phyloP scores from a whole-genome alignment of 108 stramenopile species.

The Discostella pseudostelligera region DNA sequence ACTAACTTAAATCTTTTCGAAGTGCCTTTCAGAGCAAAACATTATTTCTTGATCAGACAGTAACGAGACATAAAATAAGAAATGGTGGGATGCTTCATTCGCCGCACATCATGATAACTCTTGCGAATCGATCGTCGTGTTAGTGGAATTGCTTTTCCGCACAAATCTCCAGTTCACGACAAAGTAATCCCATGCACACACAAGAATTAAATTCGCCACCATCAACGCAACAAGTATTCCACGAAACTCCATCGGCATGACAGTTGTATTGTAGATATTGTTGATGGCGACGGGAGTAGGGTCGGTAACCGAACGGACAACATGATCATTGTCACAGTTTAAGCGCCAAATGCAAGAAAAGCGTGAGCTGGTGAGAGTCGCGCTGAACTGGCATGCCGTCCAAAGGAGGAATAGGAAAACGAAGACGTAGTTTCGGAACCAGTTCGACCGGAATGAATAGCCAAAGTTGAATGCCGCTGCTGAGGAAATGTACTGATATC shows the following conservation, averaged over 20 bases:
- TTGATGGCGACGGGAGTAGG: constrained; percentile 38
- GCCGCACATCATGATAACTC: no score
- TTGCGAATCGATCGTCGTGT: no score
- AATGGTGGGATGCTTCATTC: no score
- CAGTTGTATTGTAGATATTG: constrained; percentile 62
- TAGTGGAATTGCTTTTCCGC: no score
- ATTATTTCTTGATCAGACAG: no score
- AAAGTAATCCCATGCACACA: constrained; percentile 54
- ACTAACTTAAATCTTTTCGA: no score
- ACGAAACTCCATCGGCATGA: constrained; percentile 61
- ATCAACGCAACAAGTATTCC: constrained; percentile 50
- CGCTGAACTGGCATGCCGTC: constrained; percentile 30
- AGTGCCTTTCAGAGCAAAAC: no score
- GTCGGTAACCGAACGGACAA: constrained; percentile 30
- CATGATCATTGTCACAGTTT: constrained; percentile 63
- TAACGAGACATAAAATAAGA: no score
- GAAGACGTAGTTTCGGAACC: constrained; percentile 57
- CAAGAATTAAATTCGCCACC: constrained; percentile 46
- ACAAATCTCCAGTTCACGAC: constrained; percentile 41
- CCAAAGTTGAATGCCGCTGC: constrained; percentile 66
- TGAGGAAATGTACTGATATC: constrained; percentile 56
- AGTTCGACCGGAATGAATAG: constrained; percentile 37
- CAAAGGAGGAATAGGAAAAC: constrained; percentile 41
- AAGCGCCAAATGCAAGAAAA: constrained; percentile 65
- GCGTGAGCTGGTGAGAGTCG: constrained; percentile 39